Evolutionary conservation across 345 rosid species (phyloP), one percentile per base, ranked within the genome.

Genomic region (Nephelium lappaceum): DNA sequence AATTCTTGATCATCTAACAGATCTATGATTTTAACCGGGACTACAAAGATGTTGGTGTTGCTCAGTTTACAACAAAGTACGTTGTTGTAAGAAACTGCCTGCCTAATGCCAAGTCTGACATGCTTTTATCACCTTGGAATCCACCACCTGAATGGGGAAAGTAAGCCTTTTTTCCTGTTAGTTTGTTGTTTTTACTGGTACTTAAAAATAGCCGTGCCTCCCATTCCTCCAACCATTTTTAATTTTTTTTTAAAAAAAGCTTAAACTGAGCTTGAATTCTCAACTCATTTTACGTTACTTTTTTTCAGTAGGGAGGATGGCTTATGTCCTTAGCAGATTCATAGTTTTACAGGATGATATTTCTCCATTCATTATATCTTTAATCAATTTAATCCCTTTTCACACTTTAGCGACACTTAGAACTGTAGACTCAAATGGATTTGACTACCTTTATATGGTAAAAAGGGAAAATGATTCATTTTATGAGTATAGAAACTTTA

Each of bases 111-210:
- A 94, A 96, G 85, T 91, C 97, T 72, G 97, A 89, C 83, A 96
- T 85, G 93, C 94, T 96, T 80, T 81, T 96, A 81, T 91, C 99
- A 27, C 92, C 99, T 18, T 96, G 98, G 99, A 93, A 96, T 88
- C 91, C 99, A 85, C 98, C 98, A 15, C 84, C 91, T 69, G 99
- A 94, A 84, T 94, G 98, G 99, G 99, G 97, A 86, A 96, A 93
- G 99, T 96, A 94, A 64, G 84, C 39, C 8, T 70, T 74, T 83
- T 45, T 75, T 80, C 67, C 74, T 18, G 2, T 19, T 45, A 71
- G 27, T 73, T 60, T 81, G 24, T 67, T 73, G 21, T 69, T 71
- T 57, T 71, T 75, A 41, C 14, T 74, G 45, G 42, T 77, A 42
- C 58, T 39, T 23, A 25, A 18, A 53, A 21, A 55, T 76, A 55